A percentile compares a stretch with the other conserved stretches of the same genome.
Conservation (phyloP, 2,329 filamentous ascomycete genomes). For the Pseudogymnoascus sp. region DNA sequence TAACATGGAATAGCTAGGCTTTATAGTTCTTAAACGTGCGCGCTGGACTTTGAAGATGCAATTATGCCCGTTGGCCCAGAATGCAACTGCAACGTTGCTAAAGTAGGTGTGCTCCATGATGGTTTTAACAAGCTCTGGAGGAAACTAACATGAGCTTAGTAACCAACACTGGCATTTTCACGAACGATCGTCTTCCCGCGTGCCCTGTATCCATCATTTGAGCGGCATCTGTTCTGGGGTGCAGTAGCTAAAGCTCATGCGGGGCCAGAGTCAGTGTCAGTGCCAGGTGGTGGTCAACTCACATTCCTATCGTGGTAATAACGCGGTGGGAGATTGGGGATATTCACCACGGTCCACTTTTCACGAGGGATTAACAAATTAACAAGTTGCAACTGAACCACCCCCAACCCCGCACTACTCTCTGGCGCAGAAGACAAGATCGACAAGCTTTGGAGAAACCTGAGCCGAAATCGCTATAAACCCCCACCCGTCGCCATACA, state of each 20-base stretch:
- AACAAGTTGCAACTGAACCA: not conserved
- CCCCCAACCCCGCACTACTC: not conserved
- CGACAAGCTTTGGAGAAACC: not conserved
- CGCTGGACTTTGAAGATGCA: not conserved
- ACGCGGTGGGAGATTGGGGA: not conserved
- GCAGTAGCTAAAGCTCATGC: not conserved
- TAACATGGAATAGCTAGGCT: not conserved
- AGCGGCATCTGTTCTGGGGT: not conserved
- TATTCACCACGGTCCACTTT: not conserved
- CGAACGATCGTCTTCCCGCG: not conserved
- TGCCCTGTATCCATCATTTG: not conserved
- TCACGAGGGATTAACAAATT: not conserved
- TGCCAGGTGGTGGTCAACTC: not conserved
- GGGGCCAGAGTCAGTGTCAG: not conserved
- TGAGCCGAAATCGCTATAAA: constrained; percentile 2
- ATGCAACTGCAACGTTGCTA: not conserved
- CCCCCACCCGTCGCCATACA: not conserved
- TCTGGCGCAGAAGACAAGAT: not conserved
- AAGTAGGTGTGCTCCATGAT: not conserved
- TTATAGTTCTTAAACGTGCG: not conserved
- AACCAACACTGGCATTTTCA: not conserved
- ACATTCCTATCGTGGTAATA: not conserved
- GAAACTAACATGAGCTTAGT: not conserved
- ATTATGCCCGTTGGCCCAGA: not conserved
- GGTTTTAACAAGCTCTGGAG: not conserved